Conservation (phyloP, 495 filamentous ascomycete genomes). For the Neurospora discreta region DNA sequence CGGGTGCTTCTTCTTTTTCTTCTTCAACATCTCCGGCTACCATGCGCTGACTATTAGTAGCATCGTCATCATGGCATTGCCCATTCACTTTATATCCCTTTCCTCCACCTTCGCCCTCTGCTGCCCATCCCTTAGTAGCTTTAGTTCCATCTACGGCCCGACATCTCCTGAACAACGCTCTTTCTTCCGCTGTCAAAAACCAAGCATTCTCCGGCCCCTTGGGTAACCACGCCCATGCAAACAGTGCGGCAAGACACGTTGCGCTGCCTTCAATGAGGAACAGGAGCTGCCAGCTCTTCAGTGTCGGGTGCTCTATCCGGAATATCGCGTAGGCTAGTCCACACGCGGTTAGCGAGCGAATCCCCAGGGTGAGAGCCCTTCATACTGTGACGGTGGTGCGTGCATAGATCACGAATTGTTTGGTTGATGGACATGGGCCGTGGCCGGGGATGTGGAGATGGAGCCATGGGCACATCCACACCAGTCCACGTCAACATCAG, state of each 20-base stretch:
- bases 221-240: slow-evolving; percentile 41
- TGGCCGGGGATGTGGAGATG: not conserved
- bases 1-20: slow-evolving; percentile 7
- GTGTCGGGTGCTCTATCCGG: slow-evolving; percentile 13
- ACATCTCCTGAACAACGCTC: not conserved
- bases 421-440: not conserved
- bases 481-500: not conserved
- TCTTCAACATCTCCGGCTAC: slow-evolving; percentile 13
- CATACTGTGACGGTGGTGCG: not conserved
- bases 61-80: not conserved
- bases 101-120: not conserved
- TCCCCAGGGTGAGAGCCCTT: not conserved
- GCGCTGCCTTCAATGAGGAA: slow-evolving; percentile 44
- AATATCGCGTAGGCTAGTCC: slow-evolving; percentile 19
- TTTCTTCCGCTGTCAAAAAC: slow-evolving; percentile 39
- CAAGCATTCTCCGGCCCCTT: slow-evolving; percentile 39
- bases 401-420: not conserved
- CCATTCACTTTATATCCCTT: not conserved
- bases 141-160: not conserved
- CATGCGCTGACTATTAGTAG: slow-evolving; percentile 14
- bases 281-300: slow-evolving; percentile 44
- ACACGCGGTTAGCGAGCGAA: not conserved
- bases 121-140: slow-evolving; percentile 2
- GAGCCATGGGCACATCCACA: not conserved
- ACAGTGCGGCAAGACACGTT: slow-evolving; percentile 36